Base-by-base conservation (phyloP, 345 rosid genomes). In the Lepidium sativum region DNA sequence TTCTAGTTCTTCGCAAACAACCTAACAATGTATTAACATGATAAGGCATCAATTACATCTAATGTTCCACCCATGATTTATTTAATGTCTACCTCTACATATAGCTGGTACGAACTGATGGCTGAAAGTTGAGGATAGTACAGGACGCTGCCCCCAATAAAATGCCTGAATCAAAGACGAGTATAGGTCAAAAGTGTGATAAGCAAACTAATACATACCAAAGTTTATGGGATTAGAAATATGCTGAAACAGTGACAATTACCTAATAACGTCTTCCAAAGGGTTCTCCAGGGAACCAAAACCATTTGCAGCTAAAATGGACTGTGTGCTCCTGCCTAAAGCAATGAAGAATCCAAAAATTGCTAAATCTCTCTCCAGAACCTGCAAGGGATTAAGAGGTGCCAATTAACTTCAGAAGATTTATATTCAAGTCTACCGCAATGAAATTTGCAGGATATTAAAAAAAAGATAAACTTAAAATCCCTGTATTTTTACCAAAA, bases 301-400 rank as follows among this genome's bases (percentile, higher is more conserved):
- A 67, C 97, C 99, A 78, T 94, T 88, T 49, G 86, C 88, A 63
- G 84, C 81, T 76, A 90, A 69, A 78, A 70, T 80, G 59, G 83
- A 77, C 68, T 82, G 83, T 10, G 89, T 80, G 67, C 90, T 90
- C 79, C 95, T 80, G 60, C 99, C 97, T 14, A 94, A 77, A 66
- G 96, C 96, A 78, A 90, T 90, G 79, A 94, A 94, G 81, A 90
- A 90, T 67, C 99, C 99, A 85, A 90, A 90, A 70, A 90, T 86
- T 65, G 99, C 89, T 83, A 94, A 82, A 79, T 94, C 99, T 78
- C 80, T 90, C 79, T 87, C 99, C 82, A 94, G 73, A 48, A 88
- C 84, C 97, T 94, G 90, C 81, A 75, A 56, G 68, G 76, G 65
- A 63, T 42, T 34, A 39, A 56, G 60, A 51, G 12, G 48, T 74